Conservation (phyloP, 2,329 filamentous ascomycete genomes). For the Hypoxylon sp. region DNA sequence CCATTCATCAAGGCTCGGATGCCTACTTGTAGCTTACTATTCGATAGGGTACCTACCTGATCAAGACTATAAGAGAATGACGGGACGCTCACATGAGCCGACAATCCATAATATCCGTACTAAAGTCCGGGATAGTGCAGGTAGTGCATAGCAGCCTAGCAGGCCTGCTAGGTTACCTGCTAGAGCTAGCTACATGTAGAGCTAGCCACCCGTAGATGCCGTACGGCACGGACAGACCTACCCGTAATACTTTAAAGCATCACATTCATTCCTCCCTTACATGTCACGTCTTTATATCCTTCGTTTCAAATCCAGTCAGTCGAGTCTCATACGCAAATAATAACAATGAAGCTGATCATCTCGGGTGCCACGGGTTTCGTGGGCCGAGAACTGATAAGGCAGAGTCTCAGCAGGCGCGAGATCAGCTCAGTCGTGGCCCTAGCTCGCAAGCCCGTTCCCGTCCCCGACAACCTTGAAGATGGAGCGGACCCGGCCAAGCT, state of each 20-base stretch:
- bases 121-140: too few species aligned
- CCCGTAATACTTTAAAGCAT: not conserved
- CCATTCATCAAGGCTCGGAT: too few species aligned
- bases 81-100: too few species aligned
- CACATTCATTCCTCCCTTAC: not conserved
- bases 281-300: not conserved
- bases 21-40: too few species aligned
- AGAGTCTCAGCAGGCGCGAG: slow-evolving; percentile 47
- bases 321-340: not conserved
- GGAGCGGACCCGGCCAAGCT: slow-evolving; percentile 48
- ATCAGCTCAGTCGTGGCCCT: slow-evolving; percentile 54
- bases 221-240: not conserved
- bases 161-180: too few species aligned
- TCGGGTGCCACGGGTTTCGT: slow-evolving; percentile 44
- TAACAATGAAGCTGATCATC: slow-evolving; percentile 29
- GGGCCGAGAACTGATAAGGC: slow-evolving; percentile 53
- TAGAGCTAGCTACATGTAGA: too few species aligned
- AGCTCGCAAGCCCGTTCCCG: slow-evolving; percentile 48
- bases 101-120: too few species aligned
- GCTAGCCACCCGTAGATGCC: too few species aligned
- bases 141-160: too few species aligned
- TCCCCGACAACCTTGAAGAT: slow-evolving; percentile 35
- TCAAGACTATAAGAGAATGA: too few species aligned
- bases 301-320: not conserved
- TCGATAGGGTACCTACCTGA: too few species aligned